Evolutionary conservation across 2,329 filamentous ascomycete species (phyloP), one percentile per base, ranked within the genome.

Genomic region (Penicillium sp.): DNA sequence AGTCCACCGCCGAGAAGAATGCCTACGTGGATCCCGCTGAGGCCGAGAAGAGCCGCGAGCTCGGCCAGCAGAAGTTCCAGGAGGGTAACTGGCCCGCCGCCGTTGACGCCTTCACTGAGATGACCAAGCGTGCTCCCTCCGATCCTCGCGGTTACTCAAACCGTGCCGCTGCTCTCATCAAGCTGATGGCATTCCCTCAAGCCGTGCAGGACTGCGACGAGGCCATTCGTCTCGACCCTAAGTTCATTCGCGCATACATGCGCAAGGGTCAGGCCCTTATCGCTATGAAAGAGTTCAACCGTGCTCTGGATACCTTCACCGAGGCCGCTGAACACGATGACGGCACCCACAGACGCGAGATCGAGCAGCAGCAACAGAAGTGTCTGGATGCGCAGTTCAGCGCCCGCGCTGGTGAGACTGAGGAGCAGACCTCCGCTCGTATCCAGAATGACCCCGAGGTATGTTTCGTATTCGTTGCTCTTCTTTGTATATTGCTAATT

Each of bases 281-380:
- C 65, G 92, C 92, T 67, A 99, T 99, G 94, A 90, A 94, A 75
- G 93, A 99, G 76, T 97, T 96, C 82, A 96, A 88, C 75, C 93
- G 92, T 75, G 95, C 90, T 71, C 81, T 97, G 55, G 94, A 99
- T 71, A 89, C 88, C 7, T 96, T 92, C 78, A 85, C 85, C 37
- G 90, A 92, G 71, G 94, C 95, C 1, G 80, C 82, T 8, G 82
- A 86, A 65, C 84, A 95, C 57, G 94, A 99, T 73, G 82, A 82
- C 64, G 87, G 89, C 57, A 91, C 90, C 71, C 94, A 97, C 72
- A 82, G 88, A 0, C 85, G 91, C 40, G 94, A 99, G 79, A 96
- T 99, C 67, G 91, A 97, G 69, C 85, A 90, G 73, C 91, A 96
- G 77, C 89, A 93, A 75, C 89, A 96, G 76, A 97, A 97, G 83